Evolutionary conservation across 108 stramenopile species (phyloP).

Genomic region (Nitzschia sp.): DNA sequence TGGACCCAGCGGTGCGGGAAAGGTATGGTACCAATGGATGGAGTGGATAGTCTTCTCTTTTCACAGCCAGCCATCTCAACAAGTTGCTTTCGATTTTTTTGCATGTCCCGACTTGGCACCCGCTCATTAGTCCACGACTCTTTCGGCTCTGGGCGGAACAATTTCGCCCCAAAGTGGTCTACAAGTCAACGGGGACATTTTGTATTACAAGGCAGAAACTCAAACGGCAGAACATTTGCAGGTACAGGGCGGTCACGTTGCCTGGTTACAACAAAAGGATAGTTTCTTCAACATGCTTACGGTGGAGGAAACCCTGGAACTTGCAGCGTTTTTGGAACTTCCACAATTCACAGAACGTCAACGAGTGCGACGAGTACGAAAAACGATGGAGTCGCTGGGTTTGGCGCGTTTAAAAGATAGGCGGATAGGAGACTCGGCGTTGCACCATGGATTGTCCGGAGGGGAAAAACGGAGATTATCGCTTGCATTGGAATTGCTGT

Average conservation of each 20-base stretch:
- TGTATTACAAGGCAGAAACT: slow-evolving; percentile 15
- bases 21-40: slow-evolving; percentile 17
- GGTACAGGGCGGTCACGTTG: slow-evolving; percentile 65
- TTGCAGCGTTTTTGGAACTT: slow-evolving; percentile 74
- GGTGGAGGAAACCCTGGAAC: slow-evolving; percentile 72
- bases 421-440: slow-evolving; percentile 57
- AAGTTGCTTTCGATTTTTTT: slow-evolving; percentile 51
- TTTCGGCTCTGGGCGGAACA: slow-evolving; percentile 23
- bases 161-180: slow-evolving; percentile 23
- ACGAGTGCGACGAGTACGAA: slow-evolving; percentile 43
- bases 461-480: slow-evolving; percentile 83
- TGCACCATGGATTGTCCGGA: slow-evolving; percentile 62
- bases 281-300: slow-evolving; percentile 83
- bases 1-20: slow-evolving; percentile 73
- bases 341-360: slow-evolving; percentile 29
- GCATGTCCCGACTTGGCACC: slow-evolving; percentile 28
- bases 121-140: slow-evolving; percentile 10
- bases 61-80: slow-evolving; percentile 6
- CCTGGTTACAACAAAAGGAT: slow-evolving; percentile 81
- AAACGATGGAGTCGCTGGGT: slow-evolving; percentile 59
- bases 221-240: slow-evolving; percentile 26
- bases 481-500: slow-evolving; percentile 77
- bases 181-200: slow-evolving; percentile 26
- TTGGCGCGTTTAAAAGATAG: slow-evolving; percentile 54
- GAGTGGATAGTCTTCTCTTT: neutral